These are phyloP conservation scores for Cytospora piceicola DNA, from an alignment of 2,329 filamentous ascomycete species.

Conservation along the genomic window DNA sequence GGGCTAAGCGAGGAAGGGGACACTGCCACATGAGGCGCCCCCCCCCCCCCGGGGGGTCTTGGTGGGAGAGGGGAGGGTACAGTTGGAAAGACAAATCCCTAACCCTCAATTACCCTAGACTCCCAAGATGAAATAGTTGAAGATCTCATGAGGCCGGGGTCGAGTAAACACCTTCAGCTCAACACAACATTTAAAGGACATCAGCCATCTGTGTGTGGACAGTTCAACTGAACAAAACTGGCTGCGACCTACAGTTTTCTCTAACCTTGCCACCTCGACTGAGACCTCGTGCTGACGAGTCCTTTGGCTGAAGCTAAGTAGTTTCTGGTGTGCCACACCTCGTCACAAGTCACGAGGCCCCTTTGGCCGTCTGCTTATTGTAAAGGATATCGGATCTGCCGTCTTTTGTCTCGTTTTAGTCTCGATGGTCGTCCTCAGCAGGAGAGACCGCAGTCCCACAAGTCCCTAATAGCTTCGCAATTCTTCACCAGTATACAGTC, in stretches of 20 bases:
- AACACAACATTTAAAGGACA: not conserved
- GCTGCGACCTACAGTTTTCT: not conserved
- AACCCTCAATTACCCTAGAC: not conserved
- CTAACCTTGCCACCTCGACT: not conserved
- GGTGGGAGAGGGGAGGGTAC: not conserved
- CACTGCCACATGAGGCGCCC: not conserved
- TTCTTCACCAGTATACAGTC: too few relatives aligned
- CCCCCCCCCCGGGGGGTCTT: too few relatives aligned
- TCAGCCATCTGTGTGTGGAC: too few relatives aligned
- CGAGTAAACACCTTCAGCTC: not conserved
- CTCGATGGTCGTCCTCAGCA: not conserved
- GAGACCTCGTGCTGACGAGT: not conserved
- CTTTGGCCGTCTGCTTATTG: not conserved
- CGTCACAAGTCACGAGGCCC: not conserved
- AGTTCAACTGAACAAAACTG: not conserved
- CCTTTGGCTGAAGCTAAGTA: not conserved
- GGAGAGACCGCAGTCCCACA: not conserved
- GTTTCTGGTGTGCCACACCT: not conserved
- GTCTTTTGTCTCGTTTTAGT: not conserved
- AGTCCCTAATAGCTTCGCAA: not conserved
- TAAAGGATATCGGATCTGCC: not conserved
- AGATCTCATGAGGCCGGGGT: not conserved
- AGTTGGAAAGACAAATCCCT: not conserved
- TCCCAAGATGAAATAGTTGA: not conserved
- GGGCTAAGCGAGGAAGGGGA: too few relatives aligned